Conservation (phyloP, 2,329 filamentous ascomycete species). For the Stemphylium beticola region DNA sequence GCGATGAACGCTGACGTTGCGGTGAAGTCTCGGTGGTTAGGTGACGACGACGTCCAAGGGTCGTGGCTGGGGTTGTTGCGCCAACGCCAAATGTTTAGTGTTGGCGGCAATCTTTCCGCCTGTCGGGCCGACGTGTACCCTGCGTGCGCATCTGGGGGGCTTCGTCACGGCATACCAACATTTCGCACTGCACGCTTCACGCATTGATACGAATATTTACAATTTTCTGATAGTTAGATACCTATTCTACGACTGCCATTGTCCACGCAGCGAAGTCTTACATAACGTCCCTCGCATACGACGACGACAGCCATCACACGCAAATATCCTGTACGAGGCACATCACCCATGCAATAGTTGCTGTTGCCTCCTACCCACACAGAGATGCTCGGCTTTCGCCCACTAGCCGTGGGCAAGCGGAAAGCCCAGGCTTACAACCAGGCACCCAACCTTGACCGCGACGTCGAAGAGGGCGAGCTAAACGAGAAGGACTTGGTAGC, state of each 20-base stretch:
- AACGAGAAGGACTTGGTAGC: constrained; percentile 49
- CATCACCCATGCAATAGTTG: constrained; percentile 12
- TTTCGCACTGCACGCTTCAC: neutral
- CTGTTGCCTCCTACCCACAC: neutral
- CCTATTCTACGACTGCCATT: neutral
- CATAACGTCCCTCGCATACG: neutral
- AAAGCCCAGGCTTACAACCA: constrained; percentile 43
- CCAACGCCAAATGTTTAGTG: constrained; percentile 15
- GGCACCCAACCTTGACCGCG: constrained; percentile 36
- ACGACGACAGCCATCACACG: neutral
- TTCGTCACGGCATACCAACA: neutral
- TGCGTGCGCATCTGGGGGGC: neutral
- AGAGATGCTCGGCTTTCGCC: constrained; percentile 46
- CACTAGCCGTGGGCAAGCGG: constrained; percentile 47
- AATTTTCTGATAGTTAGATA: neutral
- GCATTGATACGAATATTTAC: constrained; percentile 15
- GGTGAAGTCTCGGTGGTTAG: neutral
- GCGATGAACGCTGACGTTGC: too few species aligned
- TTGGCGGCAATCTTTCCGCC: constrained; percentile 12
- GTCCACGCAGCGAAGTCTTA: neutral
- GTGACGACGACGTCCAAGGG: neutral
- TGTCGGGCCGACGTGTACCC: constrained; percentile 1
- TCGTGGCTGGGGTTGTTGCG: constrained; percentile 8
- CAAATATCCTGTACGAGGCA: neutral
- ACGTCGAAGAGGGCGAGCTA: constrained; percentile 42